phyloP scores from a whole-genome alignment of 768 basidiomycete species.

The Lepiota subincarnata region DNA sequence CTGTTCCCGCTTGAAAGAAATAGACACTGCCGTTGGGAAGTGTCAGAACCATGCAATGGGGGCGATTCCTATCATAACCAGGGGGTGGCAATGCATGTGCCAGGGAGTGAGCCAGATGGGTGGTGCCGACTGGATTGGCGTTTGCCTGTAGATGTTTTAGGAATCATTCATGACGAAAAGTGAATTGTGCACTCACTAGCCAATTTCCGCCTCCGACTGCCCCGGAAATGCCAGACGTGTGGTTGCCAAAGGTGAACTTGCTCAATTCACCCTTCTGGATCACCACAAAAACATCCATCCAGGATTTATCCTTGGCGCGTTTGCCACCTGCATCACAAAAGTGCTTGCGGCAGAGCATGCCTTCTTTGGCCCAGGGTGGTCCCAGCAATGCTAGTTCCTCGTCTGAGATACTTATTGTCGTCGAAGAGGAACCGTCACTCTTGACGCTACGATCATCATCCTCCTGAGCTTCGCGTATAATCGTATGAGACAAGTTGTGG shows the following conservation, averaged over 20 bases:
- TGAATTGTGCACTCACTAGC: slow-evolving; percentile 62
- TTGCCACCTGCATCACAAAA: slow-evolving; percentile 88
- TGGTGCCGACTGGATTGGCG: slow-evolving; percentile 77
- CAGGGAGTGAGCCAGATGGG: slow-evolving; percentile 83
- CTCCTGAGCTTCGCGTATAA: slow-evolving; percentile 92
- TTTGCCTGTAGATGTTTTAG: slow-evolving; percentile 56
- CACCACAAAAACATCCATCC: slow-evolving; percentile 95
- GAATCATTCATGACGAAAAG: background rate
- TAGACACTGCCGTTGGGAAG: slow-evolving; percentile 86
- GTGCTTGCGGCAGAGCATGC: slow-evolving; percentile 90
- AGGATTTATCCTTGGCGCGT: slow-evolving; percentile 82
- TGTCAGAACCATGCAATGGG: slow-evolving; percentile 93
- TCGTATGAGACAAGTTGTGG: slow-evolving; percentile 91
- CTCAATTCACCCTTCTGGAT: slow-evolving; percentile 91
- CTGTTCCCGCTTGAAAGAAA: slow-evolving; percentile 98
- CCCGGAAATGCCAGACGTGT: slow-evolving; percentile 53
- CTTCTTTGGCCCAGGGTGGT: slow-evolving; percentile 99
- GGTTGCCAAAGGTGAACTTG: slow-evolving; percentile 93
- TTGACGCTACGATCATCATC: slow-evolving; percentile 72
- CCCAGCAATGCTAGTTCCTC: slow-evolving; percentile 95
- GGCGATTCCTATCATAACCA: slow-evolving; percentile 86
- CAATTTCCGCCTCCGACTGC: slow-evolving; percentile 96
- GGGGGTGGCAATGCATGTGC: slow-evolving; percentile 86
- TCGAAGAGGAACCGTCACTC: slow-evolving; percentile 62
- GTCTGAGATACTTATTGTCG: slow-evolving; percentile 83